Percentiles rank a stretch among this genome's conserved stretches.
Evolutionary conservation across 345 rosid genomes (phyloP).

Genomic region (Cochlearia excelsa): DNA sequence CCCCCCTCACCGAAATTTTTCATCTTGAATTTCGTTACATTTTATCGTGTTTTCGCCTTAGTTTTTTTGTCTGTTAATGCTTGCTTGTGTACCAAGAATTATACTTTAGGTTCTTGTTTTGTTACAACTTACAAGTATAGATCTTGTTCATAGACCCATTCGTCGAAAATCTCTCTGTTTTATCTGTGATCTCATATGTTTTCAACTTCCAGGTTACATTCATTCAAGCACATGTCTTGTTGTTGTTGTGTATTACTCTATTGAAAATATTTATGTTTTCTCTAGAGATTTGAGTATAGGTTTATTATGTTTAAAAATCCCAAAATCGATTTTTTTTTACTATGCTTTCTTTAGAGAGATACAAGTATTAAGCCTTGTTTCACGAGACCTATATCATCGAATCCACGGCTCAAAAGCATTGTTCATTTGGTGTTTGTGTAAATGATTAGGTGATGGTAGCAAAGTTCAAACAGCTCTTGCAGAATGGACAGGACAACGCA

Average conservation of each 20-base stretch:
- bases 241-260: too few relatives aligned
- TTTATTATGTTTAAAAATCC: background rate
- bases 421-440: background rate
- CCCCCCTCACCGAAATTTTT: too few relatives aligned
- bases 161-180: background rate
- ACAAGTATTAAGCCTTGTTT: too few relatives aligned
- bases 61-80: background rate
- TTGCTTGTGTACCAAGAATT: background rate
- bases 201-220: background rate
- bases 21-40: constrained; percentile 21
- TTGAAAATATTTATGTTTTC: background rate
- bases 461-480: constrained; percentile 56
- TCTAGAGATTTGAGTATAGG: background rate
- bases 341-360: background rate
- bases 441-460: constrained; percentile 59
- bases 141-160: background rate
- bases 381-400: background rate
- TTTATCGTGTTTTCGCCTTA: background rate
- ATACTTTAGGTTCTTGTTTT: background rate
- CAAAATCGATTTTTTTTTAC: background rate
- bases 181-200: too few relatives aligned
- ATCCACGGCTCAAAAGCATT: background rate
- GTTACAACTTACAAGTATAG: background rate
- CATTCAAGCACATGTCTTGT: background rate
- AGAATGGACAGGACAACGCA: constrained; percentile 64